Percentiles rank a stretch among this genome's conserved stretches.
phyloP scores from a whole-genome alignment of 148 eudicot genomes.

The Gaultheria prostrata region DNA sequence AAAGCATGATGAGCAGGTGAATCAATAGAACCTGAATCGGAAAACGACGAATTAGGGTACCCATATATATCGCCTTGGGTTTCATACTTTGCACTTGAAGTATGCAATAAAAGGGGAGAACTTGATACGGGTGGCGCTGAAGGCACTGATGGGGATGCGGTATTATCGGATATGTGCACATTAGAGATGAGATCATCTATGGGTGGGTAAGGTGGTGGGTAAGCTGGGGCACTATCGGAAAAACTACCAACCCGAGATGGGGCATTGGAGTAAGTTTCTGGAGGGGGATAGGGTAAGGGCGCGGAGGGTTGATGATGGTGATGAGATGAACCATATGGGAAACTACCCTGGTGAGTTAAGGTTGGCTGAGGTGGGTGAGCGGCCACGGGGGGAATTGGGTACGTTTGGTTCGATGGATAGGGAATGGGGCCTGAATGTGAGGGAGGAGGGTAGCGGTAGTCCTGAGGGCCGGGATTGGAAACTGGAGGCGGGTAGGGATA shows the following conservation, averaged over 20 bases:
- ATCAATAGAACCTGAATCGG: conserved; percentile 28
- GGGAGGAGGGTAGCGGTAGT: conserved; percentile 24
- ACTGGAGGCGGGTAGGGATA: conserved; percentile 28
- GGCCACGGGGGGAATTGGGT: conserved; percentile 20
- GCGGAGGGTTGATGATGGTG: conserved; percentile 30
- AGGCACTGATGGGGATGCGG: conserved; percentile 45
- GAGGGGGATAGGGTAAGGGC: conserved; percentile 28
- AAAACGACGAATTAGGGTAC: conserved; percentile 22
- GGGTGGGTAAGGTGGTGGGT: conserved; percentile 43
- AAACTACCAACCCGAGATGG: conserved; percentile 44
- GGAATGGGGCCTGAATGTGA: conserved; percentile 29
- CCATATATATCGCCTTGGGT: conserved; percentile 32
- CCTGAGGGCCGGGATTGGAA: conserved; percentile 23
- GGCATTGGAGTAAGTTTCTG: conserved; percentile 19
- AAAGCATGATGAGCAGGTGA: conserved; percentile 22
- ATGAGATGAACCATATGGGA: conserved; percentile 42
- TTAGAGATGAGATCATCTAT: conserved; percentile 45
- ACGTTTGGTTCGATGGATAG: conserved; percentile 16
- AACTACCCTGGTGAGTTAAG: conserved; percentile 39
- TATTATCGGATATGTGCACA: conserved; percentile 44
- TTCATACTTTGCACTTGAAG: conserved; percentile 28
- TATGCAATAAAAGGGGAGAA: conserved; percentile 24
- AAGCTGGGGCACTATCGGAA: conserved; percentile 18
- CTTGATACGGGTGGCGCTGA: conserved; percentile 25
- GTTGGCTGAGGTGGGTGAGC: conserved; percentile 30